Base-by-base conservation (phyloP, 768 basidiomycete species). In the Mycena rebaudengoi region DNA sequence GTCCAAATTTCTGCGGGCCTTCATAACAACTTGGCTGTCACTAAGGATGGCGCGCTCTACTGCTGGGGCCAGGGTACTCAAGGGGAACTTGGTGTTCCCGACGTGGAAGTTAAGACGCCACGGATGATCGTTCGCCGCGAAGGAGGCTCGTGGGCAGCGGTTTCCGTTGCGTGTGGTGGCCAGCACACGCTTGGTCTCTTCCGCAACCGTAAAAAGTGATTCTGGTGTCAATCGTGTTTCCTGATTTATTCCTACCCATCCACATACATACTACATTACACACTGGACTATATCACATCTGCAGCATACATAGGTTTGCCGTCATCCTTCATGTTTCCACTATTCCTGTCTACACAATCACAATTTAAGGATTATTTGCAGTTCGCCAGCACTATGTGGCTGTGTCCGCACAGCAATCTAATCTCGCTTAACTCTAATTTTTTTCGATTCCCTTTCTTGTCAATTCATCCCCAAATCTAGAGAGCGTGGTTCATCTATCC, bases 41-140 rank as follows among this genome's bases (percentile, higher is more conserved):
- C 91, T 6, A 71, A 78, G 62, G 86, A 79, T 41, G 92, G 91
- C 32, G 88, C 89, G 3, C 74, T 93, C 67, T 92, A 89, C 70
- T 79, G 86, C 30, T 94, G 92, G 92, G 92, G 92, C 50, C 88
- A 89, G 63, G 91, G 90, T n/a, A 82, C 86, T 5, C 90, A 91
- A 68, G 87, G 91, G 50, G 92, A 94, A 72, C 81, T 94, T 20
- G 92, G 91, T 13, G 83, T 86, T 35, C 83, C 83, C 28, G 86
- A 86, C 55, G 84, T 83, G 55, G 86, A 88, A 67, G 86, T 88
- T 21, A 79, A 78, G 68, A 91, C 87, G 8, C 92, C 92, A 0
- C 86, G 78, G 39, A 79, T 84, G 18, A 84, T 93, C 41, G 92
- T 94, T 23, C 86, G 90, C 48, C 86, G 84, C 73, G 88, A 89